Evolutionary conservation across 1,284 basidiomycete genomes (phyloP).

Genomic region (Termitomyces sp.): DNA sequence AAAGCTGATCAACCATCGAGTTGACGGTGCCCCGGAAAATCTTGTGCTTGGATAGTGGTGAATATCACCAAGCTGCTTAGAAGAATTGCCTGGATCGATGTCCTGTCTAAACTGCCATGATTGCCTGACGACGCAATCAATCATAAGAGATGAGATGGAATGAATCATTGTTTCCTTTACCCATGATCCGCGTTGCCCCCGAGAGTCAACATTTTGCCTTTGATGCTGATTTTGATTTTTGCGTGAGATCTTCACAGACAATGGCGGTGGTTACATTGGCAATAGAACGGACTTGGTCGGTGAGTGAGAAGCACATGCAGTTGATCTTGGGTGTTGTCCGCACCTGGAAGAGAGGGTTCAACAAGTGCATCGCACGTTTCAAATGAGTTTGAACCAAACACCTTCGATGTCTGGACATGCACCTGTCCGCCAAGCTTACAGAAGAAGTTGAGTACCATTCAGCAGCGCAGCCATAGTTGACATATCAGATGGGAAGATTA

Average conservation of each 20-base stretch:
- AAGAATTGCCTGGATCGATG: constrained; percentile 21
- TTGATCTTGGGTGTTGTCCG: constrained; percentile 50
- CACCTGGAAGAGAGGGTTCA: neutral
- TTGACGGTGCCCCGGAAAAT: constrained; percentile 67
- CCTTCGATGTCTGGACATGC: constrained; percentile 90
- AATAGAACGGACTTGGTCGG: constrained; percentile 88
- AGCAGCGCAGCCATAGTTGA: too few relatives aligned
- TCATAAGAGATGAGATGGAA: neutral
- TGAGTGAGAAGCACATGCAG: constrained; percentile 89
- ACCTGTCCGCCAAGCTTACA: constrained; percentile 92
- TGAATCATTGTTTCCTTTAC: constrained; percentile 20
- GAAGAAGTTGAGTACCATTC: too few relatives aligned
- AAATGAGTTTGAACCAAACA: constrained; percentile 89
- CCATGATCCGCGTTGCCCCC: constrained; percentile 34
- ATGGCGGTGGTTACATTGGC: constrained; percentile 87
- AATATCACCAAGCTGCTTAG: constrained; percentile 27
- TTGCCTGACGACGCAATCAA: constrained; percentile 8
- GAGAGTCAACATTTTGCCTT: constrained; percentile 75
- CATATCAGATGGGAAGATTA: too few relatives aligned
- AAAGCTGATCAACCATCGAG: constrained; percentile 86
- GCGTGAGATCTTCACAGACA: constrained; percentile 82
- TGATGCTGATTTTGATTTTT: constrained; percentile 88
- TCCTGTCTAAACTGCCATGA: constrained; percentile 4
- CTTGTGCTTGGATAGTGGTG: constrained; percentile 37
- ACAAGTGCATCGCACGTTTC: constrained; percentile 57